Evolutionary conservation across 2,329 filamentous ascomycete species (phyloP).

Genomic region (Tothia fuscella): DNA sequence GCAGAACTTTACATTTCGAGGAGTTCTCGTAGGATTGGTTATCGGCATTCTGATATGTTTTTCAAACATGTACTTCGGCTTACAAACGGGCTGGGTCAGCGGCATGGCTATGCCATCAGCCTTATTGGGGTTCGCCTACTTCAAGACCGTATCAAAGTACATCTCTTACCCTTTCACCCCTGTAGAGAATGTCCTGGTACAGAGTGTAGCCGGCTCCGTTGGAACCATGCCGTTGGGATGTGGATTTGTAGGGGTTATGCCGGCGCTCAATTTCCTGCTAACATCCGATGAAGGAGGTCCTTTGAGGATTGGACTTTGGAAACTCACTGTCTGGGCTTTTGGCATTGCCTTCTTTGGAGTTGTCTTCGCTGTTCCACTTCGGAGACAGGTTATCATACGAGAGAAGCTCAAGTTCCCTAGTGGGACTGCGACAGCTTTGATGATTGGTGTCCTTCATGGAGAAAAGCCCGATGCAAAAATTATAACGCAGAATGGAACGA

Average conservation of each 20-base stretch:
- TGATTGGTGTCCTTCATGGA: conserved; percentile 84
- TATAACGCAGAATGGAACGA: conserved; percentile 13
- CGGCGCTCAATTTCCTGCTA: conserved; percentile 79
- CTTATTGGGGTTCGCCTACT: conserved; percentile 87
- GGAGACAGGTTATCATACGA: conserved; percentile 82
- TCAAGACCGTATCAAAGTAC: conserved; percentile 63
- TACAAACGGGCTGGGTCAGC: conserved; percentile 75
- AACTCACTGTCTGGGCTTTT: conserved; percentile 79
- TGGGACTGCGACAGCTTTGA: conserved; percentile 85
- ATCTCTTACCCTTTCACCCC: conserved; percentile 76
- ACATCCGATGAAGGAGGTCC: conserved; percentile 68
- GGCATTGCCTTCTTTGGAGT: conserved; percentile 95
- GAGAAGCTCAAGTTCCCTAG: conserved; percentile 92
- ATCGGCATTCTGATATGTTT: conserved; percentile 91
- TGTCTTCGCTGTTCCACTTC: conserved; percentile 83
- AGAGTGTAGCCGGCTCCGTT: conserved; percentile 89
- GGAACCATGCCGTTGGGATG: conserved; percentile 95
- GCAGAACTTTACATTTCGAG: conserved; percentile 69
- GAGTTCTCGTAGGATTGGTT: conserved; percentile 63
- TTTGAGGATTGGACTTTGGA: conserved; percentile 57
- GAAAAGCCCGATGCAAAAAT: conserved; percentile 23
- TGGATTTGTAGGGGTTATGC: conserved; percentile 89
- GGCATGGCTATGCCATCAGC: conserved; percentile 97
- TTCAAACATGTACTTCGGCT: conserved; percentile 97
- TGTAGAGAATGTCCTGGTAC: conserved; percentile 91